Evolutionary conservation across 78 protist genomes (phyloP), one percentile per base, ranked within the genome.

Genomic region (Isochrysis galbana): DNA sequence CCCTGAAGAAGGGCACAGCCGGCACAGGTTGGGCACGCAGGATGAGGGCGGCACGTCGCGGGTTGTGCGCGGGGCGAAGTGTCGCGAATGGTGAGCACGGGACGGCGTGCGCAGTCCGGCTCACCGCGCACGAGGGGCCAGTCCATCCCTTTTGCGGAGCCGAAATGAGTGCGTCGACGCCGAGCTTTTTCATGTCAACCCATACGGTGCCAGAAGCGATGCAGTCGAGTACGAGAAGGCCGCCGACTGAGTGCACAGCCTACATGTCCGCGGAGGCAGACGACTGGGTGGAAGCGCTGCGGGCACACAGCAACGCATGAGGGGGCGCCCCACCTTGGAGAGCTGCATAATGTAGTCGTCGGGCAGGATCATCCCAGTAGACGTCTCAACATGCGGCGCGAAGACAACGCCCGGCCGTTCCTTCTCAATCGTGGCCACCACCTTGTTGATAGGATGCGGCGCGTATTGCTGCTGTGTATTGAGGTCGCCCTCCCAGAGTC

Each of bases 81-180:
- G n/a, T n/a, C n/a, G n/a, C n/a, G n/a, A n/a, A n/a, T n/a, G n/a
- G n/a, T n/a, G n/a, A n/a, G n/a, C n/a, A n/a, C n/a, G n/a, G n/a
- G n/a, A n/a, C n/a, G n/a, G 47, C 74, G 5, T 21, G 61, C 95
- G n/a, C n/a, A n/a, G n/a, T n/a, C n/a, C n/a, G n/a, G n/a, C n/a
- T n/a, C n/a, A n/a, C n/a, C n/a, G 89, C 61, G 88, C 90, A 93
- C 29, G 95, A 87, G 3, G 95, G 95, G 44, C 93, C 95, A 36
- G 95, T 42, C 95, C 95, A 93, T 4, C 95, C 95, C 82, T 93
- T 93, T 80, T 93, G 95, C 69, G 95, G 95, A 5, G 95, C 95
- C 22, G 90, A 46, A 47, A 93, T 70, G 86, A 78, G 38, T 25
- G 55, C 55, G 42, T 93, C 95, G 39, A 93, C 93, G 22, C 95